Evolutionary conservation across 805 yeast genomes (phyloP), one percentile per base, ranked within the genome.

Genomic region (Candida succiphila): DNA sequence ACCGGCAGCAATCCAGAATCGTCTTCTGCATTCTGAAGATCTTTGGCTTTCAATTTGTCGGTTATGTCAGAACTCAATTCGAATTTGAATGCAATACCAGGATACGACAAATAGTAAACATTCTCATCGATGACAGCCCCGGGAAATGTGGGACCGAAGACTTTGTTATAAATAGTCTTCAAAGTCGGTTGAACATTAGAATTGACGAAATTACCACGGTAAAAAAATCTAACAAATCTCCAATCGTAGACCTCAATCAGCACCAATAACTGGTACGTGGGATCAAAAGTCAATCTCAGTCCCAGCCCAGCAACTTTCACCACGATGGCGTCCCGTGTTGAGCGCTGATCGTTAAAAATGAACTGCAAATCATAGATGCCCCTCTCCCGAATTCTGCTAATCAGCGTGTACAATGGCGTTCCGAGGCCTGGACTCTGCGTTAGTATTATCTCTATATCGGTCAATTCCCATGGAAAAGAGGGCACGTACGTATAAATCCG

Each of bases 141-240:
- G 2, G 78, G 76, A 38, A 68, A 72, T 0, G 82, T 75, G 2
- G 81, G 81, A 0, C 83, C 83, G 46, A 75, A 71, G 2, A 66
- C 57, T 45, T 65, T 68, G 43, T 74, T 72, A 49, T 75, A 75
- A 3, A 75, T 58, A 14, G 58, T 51, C 30, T 64, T 66, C 40
- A 72, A 56, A 19, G 15, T 34, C 17, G 21, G 31, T 28, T 20
- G 25, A 17, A 7, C 21, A 7, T 18, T 21, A 27, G 21, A 15
- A 20, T 34, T 27, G 3, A 20, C 14, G 9, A 24, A 16, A 4
- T 30, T 17, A 15, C 18, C 16, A 13, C 24, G 32, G 17, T 30
- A 30, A 13, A 24, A 3, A 8, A 4, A 24, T 4, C 17, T 30
- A 17, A 25, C 7, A 12, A n/a, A 15, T 15, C 27, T 29, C 34